Conservation (phyloP, 2,329 filamentous ascomycete species). For the Mollisiaceae sp. region DNA sequence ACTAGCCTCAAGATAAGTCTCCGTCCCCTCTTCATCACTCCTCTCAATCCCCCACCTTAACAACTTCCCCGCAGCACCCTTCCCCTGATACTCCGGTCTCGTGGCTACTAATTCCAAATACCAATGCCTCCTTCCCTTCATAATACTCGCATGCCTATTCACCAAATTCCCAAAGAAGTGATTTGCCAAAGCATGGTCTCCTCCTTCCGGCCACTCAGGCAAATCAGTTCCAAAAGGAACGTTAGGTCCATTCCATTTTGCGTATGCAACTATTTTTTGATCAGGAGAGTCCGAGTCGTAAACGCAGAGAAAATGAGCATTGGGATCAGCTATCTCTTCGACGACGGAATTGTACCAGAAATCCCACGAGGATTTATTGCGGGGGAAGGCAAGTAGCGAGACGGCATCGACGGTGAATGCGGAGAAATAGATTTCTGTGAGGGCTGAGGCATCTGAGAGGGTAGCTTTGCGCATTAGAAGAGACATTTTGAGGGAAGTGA, state of each 20-base stretch:
- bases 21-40: conserved; percentile 50
- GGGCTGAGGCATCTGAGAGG: conserved; percentile 46
- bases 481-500: conserved; percentile 28
- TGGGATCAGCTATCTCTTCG: conserved; percentile 49
- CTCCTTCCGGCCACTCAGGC: conserved; percentile 48
- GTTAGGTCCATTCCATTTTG: conserved; percentile 52
- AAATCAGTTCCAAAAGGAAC: conserved; percentile 35
- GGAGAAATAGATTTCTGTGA: conserved; percentile 51
- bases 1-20: conserved; percentile 58
- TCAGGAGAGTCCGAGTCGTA: conserved; percentile 40
- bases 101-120: conserved; percentile 56
- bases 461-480: conserved; percentile 47
- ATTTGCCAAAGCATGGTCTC: conserved; percentile 44
- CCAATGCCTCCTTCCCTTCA: conserved; percentile 52
- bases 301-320: conserved; percentile 48
- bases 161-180: conserved; percentile 49
- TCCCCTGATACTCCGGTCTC: conserved; percentile 49
- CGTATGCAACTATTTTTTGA: conserved; percentile 49
- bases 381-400: conserved; percentile 47
- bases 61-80: conserved; percentile 51
- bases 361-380: conserved; percentile 8
- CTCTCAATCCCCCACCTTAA: conserved; percentile 53
- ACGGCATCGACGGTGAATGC: conserved; percentile 51
- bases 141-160: conserved; percentile 45
- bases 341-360: conserved; percentile 46